These are phyloP conservation scores for Poa pratensis DNA, from an alignment of 176 grass and related monocot species.

Conservation along the genomic window DNA sequence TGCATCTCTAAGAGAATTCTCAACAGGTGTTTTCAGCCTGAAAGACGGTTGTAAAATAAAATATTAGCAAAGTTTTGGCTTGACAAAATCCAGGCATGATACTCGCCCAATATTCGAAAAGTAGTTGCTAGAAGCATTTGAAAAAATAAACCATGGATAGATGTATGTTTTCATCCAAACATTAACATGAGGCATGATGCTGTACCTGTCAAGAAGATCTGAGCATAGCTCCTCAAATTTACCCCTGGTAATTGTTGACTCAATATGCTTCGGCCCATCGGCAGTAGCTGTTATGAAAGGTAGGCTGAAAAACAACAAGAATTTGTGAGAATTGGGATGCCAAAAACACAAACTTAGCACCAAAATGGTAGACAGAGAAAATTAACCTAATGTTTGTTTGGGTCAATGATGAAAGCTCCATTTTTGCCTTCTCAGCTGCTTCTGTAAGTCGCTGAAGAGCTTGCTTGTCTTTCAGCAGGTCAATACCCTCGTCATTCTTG, in stretches of 20 bases:
- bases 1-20: slow-evolving; percentile 69
- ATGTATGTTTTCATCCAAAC: neutral
- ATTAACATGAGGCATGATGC: slow-evolving; percentile 2
- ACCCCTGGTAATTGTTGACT: slow-evolving; percentile 63
- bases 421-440: slow-evolving; percentile 84
- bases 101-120: neutral
- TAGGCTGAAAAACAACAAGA: slow-evolving; percentile 51
- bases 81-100: neutral
- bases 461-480: slow-evolving; percentile 80
- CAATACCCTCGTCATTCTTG: slow-evolving; percentile 73
- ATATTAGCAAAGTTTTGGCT: slow-evolving; percentile 17
- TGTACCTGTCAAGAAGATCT: slow-evolving; percentile 72
- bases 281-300: slow-evolving; percentile 79
- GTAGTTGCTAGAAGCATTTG: neutral
- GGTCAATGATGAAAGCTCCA: slow-evolving; percentile 70
- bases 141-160: neutral
- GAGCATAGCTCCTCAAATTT: slow-evolving; percentile 92
- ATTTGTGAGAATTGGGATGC: neutral
- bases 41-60: slow-evolving; percentile 18
- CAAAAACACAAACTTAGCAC: neutral
- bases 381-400: slow-evolving; percentile 75
- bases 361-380: neutral
- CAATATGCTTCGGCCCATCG: slow-evolving; percentile 79
- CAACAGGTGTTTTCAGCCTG: slow-evolving; percentile 68
- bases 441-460: slow-evolving; percentile 78